A percentile compares a stretch with the other conserved stretches of the same genome.
These are phyloP conservation scores for Mortierella sp. DNA, from an alignment of 371 early-diverging fungal species.

Conservation along the genomic window DNA sequence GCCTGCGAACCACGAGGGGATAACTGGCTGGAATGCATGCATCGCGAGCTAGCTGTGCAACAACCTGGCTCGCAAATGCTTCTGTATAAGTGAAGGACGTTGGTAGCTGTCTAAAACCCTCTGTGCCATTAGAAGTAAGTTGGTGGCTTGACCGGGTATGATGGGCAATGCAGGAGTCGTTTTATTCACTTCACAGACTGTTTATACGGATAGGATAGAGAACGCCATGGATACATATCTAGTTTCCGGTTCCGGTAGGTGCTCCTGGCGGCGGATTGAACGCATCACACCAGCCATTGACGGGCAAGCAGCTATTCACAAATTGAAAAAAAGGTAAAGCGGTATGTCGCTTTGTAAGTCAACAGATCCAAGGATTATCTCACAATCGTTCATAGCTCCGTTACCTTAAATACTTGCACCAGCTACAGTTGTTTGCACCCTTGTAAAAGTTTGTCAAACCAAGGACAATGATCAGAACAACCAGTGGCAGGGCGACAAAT, in stretches of 20 bases:
- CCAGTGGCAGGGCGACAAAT: constrained; percentile 53
- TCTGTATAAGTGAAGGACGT: too few relatives aligned
- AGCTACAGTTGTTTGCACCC: constrained; percentile 54
- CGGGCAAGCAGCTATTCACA: constrained; percentile 50
- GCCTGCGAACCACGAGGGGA: constrained; percentile 38
- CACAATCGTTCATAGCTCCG: too few relatives aligned
- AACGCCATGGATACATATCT: too few relatives aligned
- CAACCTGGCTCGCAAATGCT: too few relatives aligned
- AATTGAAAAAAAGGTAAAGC: background rate
- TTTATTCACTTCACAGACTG: background rate
- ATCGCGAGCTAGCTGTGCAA: background rate
- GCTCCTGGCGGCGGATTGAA: constrained; percentile 22
- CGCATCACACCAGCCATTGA: constrained; percentile 58
- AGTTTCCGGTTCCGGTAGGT: background rate
- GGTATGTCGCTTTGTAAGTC: too few relatives aligned
- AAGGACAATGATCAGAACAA: constrained; percentile 57
- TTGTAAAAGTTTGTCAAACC: constrained; percentile 63
- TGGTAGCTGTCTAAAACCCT: too few relatives aligned
- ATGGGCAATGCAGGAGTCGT: too few relatives aligned
- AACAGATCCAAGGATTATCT: background rate
- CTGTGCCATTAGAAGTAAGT: too few relatives aligned
- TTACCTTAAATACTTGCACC: constrained; percentile 59
- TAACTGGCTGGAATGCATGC: constrained; percentile 16
- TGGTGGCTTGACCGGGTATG: too few relatives aligned
- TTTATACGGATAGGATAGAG: too few relatives aligned